Base-by-base conservation (phyloP, 108 stramenopile species). In the Cylindrotheca closterium region DNA sequence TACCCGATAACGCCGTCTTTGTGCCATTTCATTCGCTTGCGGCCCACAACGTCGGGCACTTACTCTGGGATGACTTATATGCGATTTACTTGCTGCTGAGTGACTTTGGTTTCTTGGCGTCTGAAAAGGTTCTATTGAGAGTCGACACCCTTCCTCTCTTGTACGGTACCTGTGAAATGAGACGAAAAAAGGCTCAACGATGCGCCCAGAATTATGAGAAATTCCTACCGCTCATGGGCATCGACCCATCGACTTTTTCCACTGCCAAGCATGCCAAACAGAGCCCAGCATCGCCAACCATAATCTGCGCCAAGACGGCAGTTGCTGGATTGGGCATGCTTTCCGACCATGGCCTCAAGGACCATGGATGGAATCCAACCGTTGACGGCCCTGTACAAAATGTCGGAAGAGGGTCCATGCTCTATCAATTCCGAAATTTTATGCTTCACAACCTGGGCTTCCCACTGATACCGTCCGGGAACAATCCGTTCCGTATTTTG, bases 51-150 rank as follows among this genome's bases (percentile, higher is more conserved):
- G 60, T 62, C 5, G 81, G 81, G 58, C 81, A 82, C 63, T 62
- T 79, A 52, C 42, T 85, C 17, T 85, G 79, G 77, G 84, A 85
- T 60, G 77, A 85, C 34, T 77, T 74, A 42, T 70, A 79, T 28
- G 71, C 80, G 32, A 62, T 81, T 22, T 81, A 75, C 74, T 79
- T 51, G 4, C 68, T 85, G 10, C 31, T 82, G 50, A 31, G 54
- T 25, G 66, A 76, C 10, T 85, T 85, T 74, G 71, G 71, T 18
- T 65, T 8, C 30, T 63, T 64, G 29, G 19, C 17, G 27, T 21
- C 17, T 30, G 21, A 24, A 22, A 15, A 22, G 28, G 23, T 83
- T 0, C 30, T 74, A 26, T 30, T 74, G 17, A 73, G 73, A 25
- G 56, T 67, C 24, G 61, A 71, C 33, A 64, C 71, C n/a, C 24